Evolutionary conservation across 129 eudicot species (phyloP), one percentile per base, ranked within the genome.

Genomic region (Flaveria linearis): DNA sequence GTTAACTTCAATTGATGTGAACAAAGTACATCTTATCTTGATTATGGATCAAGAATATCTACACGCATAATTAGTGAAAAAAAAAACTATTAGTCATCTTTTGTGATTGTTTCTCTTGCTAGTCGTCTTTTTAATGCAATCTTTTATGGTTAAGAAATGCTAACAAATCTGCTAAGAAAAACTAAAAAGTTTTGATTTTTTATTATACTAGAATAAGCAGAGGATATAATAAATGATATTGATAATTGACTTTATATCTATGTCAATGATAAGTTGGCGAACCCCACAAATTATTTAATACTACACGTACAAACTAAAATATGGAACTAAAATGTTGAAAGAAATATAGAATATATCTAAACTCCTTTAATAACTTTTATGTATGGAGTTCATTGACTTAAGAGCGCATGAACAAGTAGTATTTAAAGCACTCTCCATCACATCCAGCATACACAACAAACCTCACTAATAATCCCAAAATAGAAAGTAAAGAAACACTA

Each of bases 121-220:
- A 36, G 41, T 36, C 7, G 1, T 36, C 7, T 36, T 36, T 36
- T 4, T 4, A 36, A 36, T 36, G 7, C 41, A 36, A 5, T 36
- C 7, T 36, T 30, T 30, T 36, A 1, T 36, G 7, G 41, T 36
- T 36, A 5, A 36, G 1, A 33, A 36, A 5, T 36, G 41, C 41
- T 36, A 36, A 36, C 41, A 36, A 5, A 36, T 36, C 7, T 36
- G 7, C 7, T 36, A 36, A 36, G 41, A 5, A 36, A 36, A 51
- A 47, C 64, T 71, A 28, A 28, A 5, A 52, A 30, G 17, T 71
- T 71, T 16, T 51, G 71, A 66, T 66, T 41, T 66, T 66, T 41
- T 66, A 66, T 66, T 9, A 50, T 33, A 51, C 16, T 16, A 71
- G 63, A 71, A 71, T 51, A 51, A 26, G 16, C 9, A 71, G 30